Percentiles rank a stretch among this genome's conserved stretches.
phyloP scores from a whole-genome alignment of 2,329 filamentous ascomycete species.

The Claviceps sp. region DNA sequence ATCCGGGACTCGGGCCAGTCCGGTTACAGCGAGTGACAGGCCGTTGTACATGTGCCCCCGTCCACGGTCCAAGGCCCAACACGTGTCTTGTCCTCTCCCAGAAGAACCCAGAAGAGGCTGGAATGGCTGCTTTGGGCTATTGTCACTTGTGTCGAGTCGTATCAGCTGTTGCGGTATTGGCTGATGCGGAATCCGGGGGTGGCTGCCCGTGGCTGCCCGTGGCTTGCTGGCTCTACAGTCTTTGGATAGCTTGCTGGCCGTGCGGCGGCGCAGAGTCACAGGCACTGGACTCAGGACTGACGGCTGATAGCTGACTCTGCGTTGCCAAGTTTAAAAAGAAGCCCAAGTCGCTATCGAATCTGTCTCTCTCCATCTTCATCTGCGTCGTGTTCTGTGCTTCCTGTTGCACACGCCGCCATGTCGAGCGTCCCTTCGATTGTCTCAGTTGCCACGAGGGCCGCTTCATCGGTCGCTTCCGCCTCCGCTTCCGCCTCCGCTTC shows the following conservation, averaged over 20 bases:
- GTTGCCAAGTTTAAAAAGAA: no score
- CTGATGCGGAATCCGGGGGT: no score
- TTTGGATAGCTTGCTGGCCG: neutral
- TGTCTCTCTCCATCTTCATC: neutral
- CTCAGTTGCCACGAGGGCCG: conserved; percentile 12
- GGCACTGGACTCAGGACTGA: neutral
- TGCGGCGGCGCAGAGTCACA: neutral
- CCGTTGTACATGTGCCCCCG: no score
- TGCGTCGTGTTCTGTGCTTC: neutral
- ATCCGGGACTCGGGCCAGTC: no score
- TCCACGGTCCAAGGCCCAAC: no score
- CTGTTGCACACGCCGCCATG: conserved; percentile 1
- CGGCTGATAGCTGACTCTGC: neutral
- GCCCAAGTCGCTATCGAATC: no score
- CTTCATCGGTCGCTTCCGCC: conserved; percentile 16
- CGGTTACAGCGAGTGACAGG: no score
- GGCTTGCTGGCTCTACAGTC: neutral
- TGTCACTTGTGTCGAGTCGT: no score
- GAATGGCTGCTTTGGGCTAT: no score
- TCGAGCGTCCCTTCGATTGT: conserved; percentile 5
- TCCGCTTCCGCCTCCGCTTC: conserved; percentile 14
- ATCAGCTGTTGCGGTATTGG: no score
- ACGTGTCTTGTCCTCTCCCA: no score
- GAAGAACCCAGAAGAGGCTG: no score
- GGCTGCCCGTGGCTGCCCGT: neutral